Base-by-base conservation (phyloP, 106 monocot species). In the Cymbidium sinense region DNA sequence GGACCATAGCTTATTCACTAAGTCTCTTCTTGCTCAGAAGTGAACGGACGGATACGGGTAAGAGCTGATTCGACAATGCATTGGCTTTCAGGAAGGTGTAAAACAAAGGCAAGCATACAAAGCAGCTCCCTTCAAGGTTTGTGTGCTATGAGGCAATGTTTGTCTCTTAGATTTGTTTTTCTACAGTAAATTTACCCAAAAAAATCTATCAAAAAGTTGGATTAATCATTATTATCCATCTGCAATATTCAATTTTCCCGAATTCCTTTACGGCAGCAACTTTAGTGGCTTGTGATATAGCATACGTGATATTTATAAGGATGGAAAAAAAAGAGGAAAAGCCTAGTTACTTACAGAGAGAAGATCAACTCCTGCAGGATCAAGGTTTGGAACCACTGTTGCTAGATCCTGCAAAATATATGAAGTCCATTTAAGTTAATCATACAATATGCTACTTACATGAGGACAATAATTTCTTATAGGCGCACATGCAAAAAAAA, bases 301-400 rank as follows among this genome's bases (percentile, higher is more conserved):
- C 61, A 8, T 27, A 25, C 25, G 25, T 23, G 1, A 6, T 62
- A 62, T 13, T 62, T 62, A 62, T 27, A 23, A 27, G 27, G 58
- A 47, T 47, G 47, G 47, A 25, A 62, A 3, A 69, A 17, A 29
- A 69, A 28, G 10, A 71, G 18, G 7, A 39, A 67, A 31, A 37
- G 37, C 36, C 35, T 19, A 7, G 20, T 20, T 37, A 88, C 96
- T 94, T 90, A 94, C 96, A 73, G 86, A 98, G 18, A 98, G 94
- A 86, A 98, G 94, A 80, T 98, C 91, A 74, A 94, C 79, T 75
- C 98, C 98, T 34, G 90, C 77, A 10, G 92, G 64, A 5, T 98
- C 98, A 83, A 98, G 88, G 84, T 85, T 92, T 36, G 94, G 90
- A 43, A 98, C 94, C 23, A 98, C 76, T 3, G 89, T 83, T 47